Evolutionary conservation across 495 filamentous ascomycete genomes (phyloP).

Genomic region (Bathelium albidoporum): DNA sequence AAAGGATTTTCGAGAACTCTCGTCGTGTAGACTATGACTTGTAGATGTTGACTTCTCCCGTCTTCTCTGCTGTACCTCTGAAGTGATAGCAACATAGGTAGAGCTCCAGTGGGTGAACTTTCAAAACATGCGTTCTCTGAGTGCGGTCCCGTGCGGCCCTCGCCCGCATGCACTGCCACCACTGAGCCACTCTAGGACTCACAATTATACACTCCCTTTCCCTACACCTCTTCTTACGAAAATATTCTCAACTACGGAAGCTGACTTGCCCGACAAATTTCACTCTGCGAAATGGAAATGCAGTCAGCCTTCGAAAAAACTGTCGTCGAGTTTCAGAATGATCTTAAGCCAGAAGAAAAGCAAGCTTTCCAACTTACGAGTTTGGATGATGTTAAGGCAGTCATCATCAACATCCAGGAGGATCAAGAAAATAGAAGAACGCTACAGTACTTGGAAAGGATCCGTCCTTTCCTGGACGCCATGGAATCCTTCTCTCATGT

Average conservation of each 20-base stretch:
- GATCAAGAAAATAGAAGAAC: conserved; percentile 11
- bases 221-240: too few relatives aligned
- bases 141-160: too few relatives aligned
- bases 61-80: neutral
- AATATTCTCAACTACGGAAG: too few relatives aligned
- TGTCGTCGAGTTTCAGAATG: conserved; percentile 9
- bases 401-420: conserved; percentile 9
- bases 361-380: conserved; percentile 9
- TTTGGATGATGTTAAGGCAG: conserved; percentile 9
- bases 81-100: neutral
- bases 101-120: neutral
- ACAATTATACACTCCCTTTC: too few relatives aligned
- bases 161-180: too few relatives aligned
- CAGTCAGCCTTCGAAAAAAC: conserved; percentile 6
- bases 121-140: too few relatives aligned
- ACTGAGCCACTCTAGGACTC: too few relatives aligned
- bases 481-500: conserved; percentile 15
- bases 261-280: too few relatives aligned
- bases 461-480: conserved; percentile 12
- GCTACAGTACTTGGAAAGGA: conserved; percentile 6
- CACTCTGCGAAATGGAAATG: too few relatives aligned
- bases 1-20: too few relatives aligned
- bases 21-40: neutral
- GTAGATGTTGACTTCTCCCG: neutral
- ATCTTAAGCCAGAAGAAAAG: conserved; percentile 11